Evolutionary conservation across 2,329 filamentous ascomycete species (phyloP).

Genomic region (Ilyonectria sp.): DNA sequence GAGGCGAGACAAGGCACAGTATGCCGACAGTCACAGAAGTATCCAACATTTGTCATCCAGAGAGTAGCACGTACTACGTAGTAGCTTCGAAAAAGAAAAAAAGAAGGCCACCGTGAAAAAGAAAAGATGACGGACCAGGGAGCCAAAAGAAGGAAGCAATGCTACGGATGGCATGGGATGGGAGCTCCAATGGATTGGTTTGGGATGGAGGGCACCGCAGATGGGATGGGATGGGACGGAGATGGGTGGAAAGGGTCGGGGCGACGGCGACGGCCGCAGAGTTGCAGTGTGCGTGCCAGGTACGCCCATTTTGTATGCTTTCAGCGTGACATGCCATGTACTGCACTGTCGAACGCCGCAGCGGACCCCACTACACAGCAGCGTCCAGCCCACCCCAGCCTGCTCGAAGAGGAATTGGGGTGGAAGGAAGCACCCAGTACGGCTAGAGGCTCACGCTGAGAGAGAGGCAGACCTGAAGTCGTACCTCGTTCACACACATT

Average conservation of each 20-base stretch:
- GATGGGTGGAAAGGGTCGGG: constrained; percentile 3
- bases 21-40: background rate
- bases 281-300: background rate
- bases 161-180: constrained; percentile 22
- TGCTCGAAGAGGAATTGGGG: constrained; percentile 21
- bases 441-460: constrained; percentile 14
- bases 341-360: background rate
- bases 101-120: constrained; percentile 15
- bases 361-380: constrained; percentile 13
- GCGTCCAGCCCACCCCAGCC: constrained; percentile 4
- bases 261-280: constrained; percentile 12
- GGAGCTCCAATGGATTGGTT: constrained; percentile 5
- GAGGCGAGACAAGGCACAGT: background rate
- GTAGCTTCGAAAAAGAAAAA: background rate
- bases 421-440: constrained; percentile 10
- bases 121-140: constrained; percentile 11
- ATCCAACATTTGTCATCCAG: background rate
- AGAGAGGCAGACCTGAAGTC: constrained; percentile 14
- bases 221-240: constrained; percentile 10
- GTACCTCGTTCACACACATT: background rate
- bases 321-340: background rate
- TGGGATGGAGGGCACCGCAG: constrained; percentile 2
- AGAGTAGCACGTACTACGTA: background rate
- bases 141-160: constrained; percentile 21
- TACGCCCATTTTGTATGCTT: background rate